Evolutionary conservation across 1,284 basidiomycete species (phyloP).

Genomic region (Sporisorium sorghi): DNA sequence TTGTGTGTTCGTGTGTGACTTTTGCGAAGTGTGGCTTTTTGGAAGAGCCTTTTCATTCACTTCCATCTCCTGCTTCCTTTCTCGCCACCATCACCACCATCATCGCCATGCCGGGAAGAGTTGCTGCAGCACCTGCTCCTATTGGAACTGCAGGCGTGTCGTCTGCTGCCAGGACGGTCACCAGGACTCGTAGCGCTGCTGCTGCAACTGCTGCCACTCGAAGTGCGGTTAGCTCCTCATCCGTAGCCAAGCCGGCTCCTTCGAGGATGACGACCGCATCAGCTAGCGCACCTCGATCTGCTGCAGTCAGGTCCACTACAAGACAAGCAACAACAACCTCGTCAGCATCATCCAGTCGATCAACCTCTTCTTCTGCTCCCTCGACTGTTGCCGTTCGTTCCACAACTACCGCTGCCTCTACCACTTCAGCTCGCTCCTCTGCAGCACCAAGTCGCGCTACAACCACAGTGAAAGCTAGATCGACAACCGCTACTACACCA

Average conservation of each 20-base stretch:
- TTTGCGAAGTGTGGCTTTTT: conserved; percentile 2
- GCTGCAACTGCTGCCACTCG: conserved; percentile 1
- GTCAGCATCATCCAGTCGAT: conserved; percentile 23
- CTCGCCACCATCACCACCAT: neutral
- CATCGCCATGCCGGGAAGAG: conserved; percentile 28
- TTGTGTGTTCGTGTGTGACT: conserved; percentile 5
- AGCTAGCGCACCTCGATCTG: conserved; percentile 10
- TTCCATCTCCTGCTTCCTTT: neutral
- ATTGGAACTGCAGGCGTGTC: neutral
- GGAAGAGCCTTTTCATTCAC: neutral
- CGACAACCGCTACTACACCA: neutral
- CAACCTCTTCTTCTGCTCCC: conserved; percentile 6
- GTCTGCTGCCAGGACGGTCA: conserved; percentile 9
- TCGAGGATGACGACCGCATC: neutral
- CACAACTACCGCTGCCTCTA: conserved; percentile 13
- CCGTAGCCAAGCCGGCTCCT: neutral
- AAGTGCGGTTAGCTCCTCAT: neutral
- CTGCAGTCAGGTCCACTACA: conserved; percentile 4
- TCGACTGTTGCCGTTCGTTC: conserved; percentile 18
- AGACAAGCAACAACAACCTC: conserved; percentile 11
- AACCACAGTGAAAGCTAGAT: conserved; percentile 4
- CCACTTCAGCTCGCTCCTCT: conserved; percentile 16
- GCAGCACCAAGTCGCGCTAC: neutral
- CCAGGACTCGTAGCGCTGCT: conserved; percentile 18
- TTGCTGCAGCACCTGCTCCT: conserved; percentile 21